Percentiles rank a stretch among this genome's conserved stretches.
These are phyloP conservation scores for Vigna reflexopilosa DNA, from an alignment of 306 rosid species.

Conservation along the genomic window DNA sequence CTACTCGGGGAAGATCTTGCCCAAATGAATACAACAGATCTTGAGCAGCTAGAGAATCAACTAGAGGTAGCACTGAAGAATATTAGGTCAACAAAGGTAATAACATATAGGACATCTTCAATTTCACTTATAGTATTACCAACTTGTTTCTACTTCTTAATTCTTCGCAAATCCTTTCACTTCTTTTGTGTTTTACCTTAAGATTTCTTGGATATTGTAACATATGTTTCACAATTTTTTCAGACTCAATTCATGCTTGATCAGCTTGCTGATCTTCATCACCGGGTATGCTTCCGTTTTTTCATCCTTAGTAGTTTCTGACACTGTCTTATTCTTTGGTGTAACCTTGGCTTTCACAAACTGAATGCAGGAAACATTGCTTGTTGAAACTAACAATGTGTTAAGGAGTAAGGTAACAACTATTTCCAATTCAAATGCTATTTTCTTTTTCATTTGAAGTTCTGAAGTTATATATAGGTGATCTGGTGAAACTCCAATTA, in stretches of 20 bases:
- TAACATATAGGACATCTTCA: conserved; percentile 13
- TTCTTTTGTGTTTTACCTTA: not conserved
- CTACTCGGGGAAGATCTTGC: conserved; percentile 89
- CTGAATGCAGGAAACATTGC: conserved; percentile 67
- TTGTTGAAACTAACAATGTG: conserved; percentile 66
- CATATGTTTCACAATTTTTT: not conserved
- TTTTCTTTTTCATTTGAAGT: not conserved
- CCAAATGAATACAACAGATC: conserved; percentile 63
- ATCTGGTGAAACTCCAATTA: too few species aligned
- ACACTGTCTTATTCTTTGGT: not conserved
- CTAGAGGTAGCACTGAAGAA: conserved; percentile 72
- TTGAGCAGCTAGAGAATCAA: conserved; percentile 80
- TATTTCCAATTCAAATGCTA: conserved; percentile 7
- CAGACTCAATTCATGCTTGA: conserved; percentile 81
- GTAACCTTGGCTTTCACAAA: not conserved
- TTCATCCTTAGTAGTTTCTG: not conserved
- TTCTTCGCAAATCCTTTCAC: not conserved
- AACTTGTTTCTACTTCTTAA: not conserved
- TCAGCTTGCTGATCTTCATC: conserved; percentile 83
- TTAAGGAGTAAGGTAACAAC: conserved; percentile 67
- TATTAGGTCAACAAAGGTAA: conserved; percentile 83
- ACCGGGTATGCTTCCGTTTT: conserved; percentile 53
- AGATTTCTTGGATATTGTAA: not conserved
- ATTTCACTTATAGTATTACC: conserved; percentile 11
- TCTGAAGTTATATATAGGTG: not conserved